A percentile compares a stretch with the other conserved stretches of the same genome.
Conservation (phyloP, 306 rosid genomes). For the Canavalia gladiata region DNA sequence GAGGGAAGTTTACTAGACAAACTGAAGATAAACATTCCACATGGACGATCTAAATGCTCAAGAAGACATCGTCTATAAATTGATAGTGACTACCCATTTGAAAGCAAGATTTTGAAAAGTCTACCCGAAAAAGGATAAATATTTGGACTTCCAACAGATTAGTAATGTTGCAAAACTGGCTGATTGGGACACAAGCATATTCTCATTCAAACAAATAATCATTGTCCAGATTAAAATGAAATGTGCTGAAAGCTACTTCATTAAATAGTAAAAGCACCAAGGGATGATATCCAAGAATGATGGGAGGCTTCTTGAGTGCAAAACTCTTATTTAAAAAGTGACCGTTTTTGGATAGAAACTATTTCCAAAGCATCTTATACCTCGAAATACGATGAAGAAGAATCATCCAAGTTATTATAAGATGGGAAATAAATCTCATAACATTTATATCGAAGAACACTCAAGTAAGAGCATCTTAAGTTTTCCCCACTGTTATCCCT, state of each 20-base stretch:
- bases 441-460: too few species aligned
- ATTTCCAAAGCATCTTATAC: neutral
- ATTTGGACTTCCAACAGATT: neutral
- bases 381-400: neutral
- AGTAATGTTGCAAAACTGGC: neutral
- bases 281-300: too few species aligned
- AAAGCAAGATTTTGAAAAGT: conserved; percentile 18
- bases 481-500: too few species aligned
- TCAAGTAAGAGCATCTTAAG: too few species aligned
- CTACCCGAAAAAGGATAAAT: neutral
- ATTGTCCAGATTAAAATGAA: too few species aligned
- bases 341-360: neutral
- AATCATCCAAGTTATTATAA: too few species aligned
- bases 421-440: too few species aligned
- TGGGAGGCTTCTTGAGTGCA: neutral
- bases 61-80: neutral
- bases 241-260: neutral
- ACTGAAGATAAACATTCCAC: neutral
- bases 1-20: too few species aligned
- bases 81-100: neutral
- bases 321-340: neutral
- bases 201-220: too few species aligned
- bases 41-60: neutral
- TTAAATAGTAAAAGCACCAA: too few species aligned
- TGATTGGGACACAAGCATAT: neutral